A percentile compares a stretch with the other conserved stretches of the same genome.
Evolutionary conservation across 2,329 filamentous ascomycete genomes (phyloP).

Genomic region (Rutstroemia sp.): DNA sequence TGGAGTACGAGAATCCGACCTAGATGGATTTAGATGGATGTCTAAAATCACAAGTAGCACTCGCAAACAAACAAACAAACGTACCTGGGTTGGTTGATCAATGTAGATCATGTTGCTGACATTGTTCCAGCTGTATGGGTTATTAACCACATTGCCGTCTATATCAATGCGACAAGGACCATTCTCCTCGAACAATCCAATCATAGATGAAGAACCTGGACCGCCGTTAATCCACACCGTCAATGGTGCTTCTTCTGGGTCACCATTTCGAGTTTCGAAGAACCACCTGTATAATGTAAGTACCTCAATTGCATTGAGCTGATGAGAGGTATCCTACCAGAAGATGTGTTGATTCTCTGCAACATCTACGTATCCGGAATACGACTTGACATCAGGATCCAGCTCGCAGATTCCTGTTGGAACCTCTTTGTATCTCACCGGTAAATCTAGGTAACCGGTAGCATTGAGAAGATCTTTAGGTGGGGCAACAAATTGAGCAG

Average conservation of each 20-base stretch:
- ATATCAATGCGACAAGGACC: slow-evolving; percentile 40
- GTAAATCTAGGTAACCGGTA: slow-evolving; percentile 33
- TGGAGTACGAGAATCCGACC: slow-evolving; percentile 33
- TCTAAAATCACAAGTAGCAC: not conserved
- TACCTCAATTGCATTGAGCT: no score
- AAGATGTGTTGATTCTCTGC: slow-evolving; percentile 35
- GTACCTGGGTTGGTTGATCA: slow-evolving; percentile 24
- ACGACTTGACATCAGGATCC: slow-evolving; percentile 36
- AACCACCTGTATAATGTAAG: slow-evolving; percentile 30
- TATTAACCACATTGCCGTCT: slow-evolving; percentile 31
- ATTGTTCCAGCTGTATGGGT: slow-evolving; percentile 55
- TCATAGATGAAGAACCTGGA: slow-evolving; percentile 55
- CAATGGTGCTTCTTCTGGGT: slow-evolving; percentile 40
- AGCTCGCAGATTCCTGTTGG: slow-evolving; percentile 39
- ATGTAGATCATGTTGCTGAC: slow-evolving; percentile 43
- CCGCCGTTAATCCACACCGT: slow-evolving; percentile 62
- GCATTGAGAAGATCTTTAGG: slow-evolving; percentile 32
- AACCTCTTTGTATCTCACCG: slow-evolving; percentile 42
- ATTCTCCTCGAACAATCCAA: slow-evolving; percentile 53
- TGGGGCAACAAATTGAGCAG: slow-evolving; percentile 32
- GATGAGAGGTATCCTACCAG: slow-evolving; percentile 14
- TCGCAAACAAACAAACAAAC: not conserved
- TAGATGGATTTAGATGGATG: slow-evolving; percentile 1
- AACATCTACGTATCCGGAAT: slow-evolving; percentile 38
- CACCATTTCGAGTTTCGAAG: slow-evolving; percentile 37